Evolutionary conservation across 495 filamentous ascomycete genomes (phyloP).

Genomic region (Pseudomonodictys pantanalensis): DNA sequence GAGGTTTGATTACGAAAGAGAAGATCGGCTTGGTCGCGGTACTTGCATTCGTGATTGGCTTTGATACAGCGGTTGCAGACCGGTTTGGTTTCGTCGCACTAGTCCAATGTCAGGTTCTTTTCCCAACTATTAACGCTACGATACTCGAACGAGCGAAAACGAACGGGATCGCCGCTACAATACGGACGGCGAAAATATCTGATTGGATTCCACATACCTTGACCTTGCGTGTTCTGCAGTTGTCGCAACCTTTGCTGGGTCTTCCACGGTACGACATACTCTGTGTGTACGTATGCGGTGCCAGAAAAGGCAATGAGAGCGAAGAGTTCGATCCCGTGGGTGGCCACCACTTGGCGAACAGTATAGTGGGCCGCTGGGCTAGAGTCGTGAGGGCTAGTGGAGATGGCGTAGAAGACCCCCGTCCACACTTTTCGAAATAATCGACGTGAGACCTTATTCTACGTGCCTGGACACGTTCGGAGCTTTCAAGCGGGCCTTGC

Average conservation of each 20-base stretch:
- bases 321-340: not conserved
- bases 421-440: not conserved
- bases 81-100: slow-evolving; percentile 34
- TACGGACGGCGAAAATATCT: not conserved
- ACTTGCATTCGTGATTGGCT: slow-evolving; percentile 24
- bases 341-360: not conserved
- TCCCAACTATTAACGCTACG: too few species aligned
- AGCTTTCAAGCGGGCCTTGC: too few species aligned
- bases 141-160: not conserved
- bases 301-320: slow-evolving; percentile 3
- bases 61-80: slow-evolving; percentile 21
- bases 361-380: not conserved
- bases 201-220: slow-evolving; percentile 17
- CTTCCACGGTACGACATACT: slow-evolving; percentile 34
- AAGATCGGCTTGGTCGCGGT: slow-evolving; percentile 25
- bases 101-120: not conserved
- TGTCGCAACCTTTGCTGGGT: slow-evolving; percentile 33
- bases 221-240: slow-evolving; percentile 30
- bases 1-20: slow-evolving; percentile 29
- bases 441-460: not conserved
- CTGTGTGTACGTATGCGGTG: too few species aligned
- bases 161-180: not conserved
- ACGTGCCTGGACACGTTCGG: too few species aligned
- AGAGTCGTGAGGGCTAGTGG: not conserved
- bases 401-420: not conserved